Percentiles rank a stretch among this genome's conserved stretches.
These are phyloP conservation scores for Hygrophila difformis DNA, from an alignment of 257 asterid species.

Conservation along the genomic window DNA sequence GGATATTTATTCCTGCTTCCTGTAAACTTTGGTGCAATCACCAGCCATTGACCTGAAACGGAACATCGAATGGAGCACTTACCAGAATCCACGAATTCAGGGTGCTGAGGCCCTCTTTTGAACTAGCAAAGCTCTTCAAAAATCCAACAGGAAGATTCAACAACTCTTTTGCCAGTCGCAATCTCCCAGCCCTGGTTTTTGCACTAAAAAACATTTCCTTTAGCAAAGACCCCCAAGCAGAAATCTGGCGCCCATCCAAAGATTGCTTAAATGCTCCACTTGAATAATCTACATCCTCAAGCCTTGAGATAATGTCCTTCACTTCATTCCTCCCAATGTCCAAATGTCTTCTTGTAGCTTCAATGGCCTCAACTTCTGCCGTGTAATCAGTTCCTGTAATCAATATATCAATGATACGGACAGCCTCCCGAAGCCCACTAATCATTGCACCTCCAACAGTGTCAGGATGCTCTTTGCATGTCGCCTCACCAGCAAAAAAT, in stretches of 20 bases:
- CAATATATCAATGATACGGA: constrained; percentile 75
- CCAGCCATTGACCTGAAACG: constrained; percentile 10
- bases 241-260: constrained; percentile 43
- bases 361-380: constrained; percentile 85
- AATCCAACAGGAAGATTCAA: constrained; percentile 80
- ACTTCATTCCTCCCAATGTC: constrained; percentile 75
- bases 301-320: constrained; percentile 70
- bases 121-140: constrained; percentile 88
- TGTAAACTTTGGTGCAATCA: constrained; percentile 15
- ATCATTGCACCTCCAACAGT: constrained; percentile 99
- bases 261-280: constrained; percentile 45
- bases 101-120: constrained; percentile 73
- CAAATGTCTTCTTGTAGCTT: constrained; percentile 68
- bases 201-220: constrained; percentile 81
- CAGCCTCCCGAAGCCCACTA: constrained; percentile 98
- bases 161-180: constrained; percentile 81
- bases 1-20: constrained; percentile 9
- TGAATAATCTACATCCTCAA: constrained; percentile 68
- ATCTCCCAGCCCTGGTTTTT: constrained; percentile 78
- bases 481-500: constrained; percentile 99
- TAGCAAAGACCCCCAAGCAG: constrained; percentile 54
- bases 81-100: constrained; percentile 97
- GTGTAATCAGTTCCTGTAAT: constrained; percentile 67
- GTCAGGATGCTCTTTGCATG: constrained; percentile 99
- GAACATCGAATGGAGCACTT: constrained; percentile 18